Evolutionary conservation across 305 asterid genomes (phyloP).

Genomic region (Solanum aculeatissimum): DNA sequence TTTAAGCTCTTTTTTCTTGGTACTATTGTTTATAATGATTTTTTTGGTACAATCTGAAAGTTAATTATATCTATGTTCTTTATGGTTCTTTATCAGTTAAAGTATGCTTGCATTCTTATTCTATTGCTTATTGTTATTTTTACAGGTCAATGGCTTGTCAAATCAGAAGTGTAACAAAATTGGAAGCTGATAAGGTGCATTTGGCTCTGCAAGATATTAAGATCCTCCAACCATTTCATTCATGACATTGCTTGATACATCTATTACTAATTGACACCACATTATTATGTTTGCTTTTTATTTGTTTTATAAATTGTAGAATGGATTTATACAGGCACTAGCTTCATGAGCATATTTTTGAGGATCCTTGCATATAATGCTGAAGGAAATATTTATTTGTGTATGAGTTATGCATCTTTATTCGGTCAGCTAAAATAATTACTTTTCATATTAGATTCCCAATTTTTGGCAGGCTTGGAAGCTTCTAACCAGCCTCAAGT

Average conservation of each 20-base stretch:
- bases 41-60: not conserved
- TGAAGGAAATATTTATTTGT: not conserved
- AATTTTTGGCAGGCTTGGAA: slow-evolving; percentile 71
- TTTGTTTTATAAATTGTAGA: not conserved
- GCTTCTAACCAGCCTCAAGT: slow-evolving; percentile 50
- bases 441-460: not conserved
- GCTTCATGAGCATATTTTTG: not conserved
- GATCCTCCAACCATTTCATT: not conserved
- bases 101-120: slow-evolving; percentile 1
- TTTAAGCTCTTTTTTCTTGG: not conserved
- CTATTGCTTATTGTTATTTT: slow-evolving; percentile 2
- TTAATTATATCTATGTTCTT: not conserved
- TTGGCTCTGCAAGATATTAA: not conserved
- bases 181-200: slow-evolving; percentile 65
- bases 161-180: slow-evolving; percentile 35
- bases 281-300: not conserved
- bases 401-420: not conserved
- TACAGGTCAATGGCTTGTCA: slow-evolving; percentile 46
- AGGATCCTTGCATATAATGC: not conserved
- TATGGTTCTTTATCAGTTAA: not conserved
- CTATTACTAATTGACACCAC: not conserved
- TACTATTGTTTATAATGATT: not conserved
- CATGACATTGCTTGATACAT: not conserved
- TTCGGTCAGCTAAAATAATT: not conserved
- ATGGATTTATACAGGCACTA: not conserved